Conservation (phyloP, 305 asterid species). For the Fraxinus sp. region DNA sequence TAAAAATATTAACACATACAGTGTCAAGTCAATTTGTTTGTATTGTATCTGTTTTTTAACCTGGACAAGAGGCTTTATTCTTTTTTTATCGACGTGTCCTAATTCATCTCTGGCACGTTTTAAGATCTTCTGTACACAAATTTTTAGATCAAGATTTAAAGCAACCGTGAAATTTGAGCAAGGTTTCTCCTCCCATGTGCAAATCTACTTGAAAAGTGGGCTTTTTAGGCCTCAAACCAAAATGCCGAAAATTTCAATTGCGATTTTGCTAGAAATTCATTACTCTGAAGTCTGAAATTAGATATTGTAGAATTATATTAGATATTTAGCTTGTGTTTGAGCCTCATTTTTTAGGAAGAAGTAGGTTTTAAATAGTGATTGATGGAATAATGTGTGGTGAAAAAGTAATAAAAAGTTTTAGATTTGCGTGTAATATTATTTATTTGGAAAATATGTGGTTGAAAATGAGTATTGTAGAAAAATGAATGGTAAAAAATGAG, state of each 20-base stretch:
- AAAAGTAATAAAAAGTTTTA: too few species aligned
- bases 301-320: background rate
- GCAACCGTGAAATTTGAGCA: background rate
- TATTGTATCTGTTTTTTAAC: too few species aligned
- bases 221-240: slow-evolving; percentile 24
- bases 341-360: too few species aligned
- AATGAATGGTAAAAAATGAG: too few species aligned
- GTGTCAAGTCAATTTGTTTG: too few species aligned
- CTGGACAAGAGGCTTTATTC: too few species aligned
- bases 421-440: too few species aligned
- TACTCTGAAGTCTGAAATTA: background rate
- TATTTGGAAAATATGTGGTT: too few species aligned
- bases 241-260: slow-evolving; percentile 27
- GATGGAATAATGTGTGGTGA: too few species aligned
- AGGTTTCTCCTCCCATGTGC: slow-evolving; percentile 36
- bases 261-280: background rate
- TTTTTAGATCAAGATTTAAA: background rate
- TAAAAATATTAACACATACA: too few species aligned
- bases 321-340: background rate
- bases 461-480: too few species aligned
- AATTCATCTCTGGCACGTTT: background rate
- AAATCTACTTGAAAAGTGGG: slow-evolving; percentile 32
- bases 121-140: background rate
- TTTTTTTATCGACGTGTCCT: background rate
- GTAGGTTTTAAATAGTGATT: too few species aligned